A percentile compares a stretch with the other conserved stretches of the same genome.
Evolutionary conservation across 2,329 filamentous ascomycete species (phyloP).

Genomic region (Colletotrichum karsti): DNA sequence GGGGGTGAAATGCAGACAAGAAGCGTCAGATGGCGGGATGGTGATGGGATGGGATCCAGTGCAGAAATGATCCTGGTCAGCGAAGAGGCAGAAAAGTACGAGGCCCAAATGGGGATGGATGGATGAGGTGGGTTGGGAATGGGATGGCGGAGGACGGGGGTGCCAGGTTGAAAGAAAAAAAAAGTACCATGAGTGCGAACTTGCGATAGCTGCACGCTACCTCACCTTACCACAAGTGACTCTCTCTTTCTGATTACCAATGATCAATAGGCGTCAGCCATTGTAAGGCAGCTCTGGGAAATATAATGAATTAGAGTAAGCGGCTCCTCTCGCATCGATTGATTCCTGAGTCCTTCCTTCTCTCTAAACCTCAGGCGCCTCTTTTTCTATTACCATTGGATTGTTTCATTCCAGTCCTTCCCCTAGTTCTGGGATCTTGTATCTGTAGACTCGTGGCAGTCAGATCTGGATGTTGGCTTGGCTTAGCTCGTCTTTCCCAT

Average conservation of each 20-base stretch:
- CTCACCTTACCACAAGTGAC: no score
- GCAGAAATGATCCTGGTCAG: conserved; percentile 13
- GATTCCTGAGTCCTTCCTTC: neutral
- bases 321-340: conserved; percentile 4
- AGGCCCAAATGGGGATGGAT: neutral
- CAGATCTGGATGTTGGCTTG: neutral
- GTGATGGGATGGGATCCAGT: neutral
- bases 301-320: conserved; percentile 8
- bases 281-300: neutral
- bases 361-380: conserved; percentile 10
- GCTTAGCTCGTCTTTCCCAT: neutral
- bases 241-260: neutral
- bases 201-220: conserved; percentile 8
- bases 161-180: neutral
- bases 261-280: conserved; percentile 8
- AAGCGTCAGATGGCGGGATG: neutral
- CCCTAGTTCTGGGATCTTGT: neutral
- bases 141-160: neutral
- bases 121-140: neutral
- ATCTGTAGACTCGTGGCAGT: neutral
- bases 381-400: no score
- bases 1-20: neutral
- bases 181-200: neutral
- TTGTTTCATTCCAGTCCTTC: neutral
- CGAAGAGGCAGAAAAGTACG: neutral